Percentiles rank a stretch among this genome's conserved stretches.
These are phyloP conservation scores for Trametes versicolor DNA, from an alignment of 1,284 basidiomycete species.

Conservation along the genomic window DNA sequence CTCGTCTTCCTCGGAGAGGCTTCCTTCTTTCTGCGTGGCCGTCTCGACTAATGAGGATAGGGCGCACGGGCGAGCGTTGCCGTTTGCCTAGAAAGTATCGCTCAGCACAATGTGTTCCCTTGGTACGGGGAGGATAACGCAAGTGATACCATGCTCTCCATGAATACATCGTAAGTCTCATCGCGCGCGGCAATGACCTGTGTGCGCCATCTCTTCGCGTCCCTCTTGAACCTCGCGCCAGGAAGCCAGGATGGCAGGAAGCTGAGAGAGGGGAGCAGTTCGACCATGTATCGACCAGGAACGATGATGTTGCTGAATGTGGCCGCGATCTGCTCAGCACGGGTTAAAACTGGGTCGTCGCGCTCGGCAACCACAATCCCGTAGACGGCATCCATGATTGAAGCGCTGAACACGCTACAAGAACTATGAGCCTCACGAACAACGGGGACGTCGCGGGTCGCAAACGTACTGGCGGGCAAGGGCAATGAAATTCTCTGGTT, in stretches of 20 bases:
- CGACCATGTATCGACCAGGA: conserved; percentile 33
- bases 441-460: neutral
- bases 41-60: conserved; percentile 5
- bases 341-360: conserved; percentile 31
- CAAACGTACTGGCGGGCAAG: conserved; percentile 20
- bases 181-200: conserved; percentile 18
- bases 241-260: conserved; percentile 34
- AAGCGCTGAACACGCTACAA: conserved; percentile 40
- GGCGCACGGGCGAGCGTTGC: conserved; percentile 2
- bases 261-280: conserved; percentile 29
- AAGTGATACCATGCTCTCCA: conserved; percentile 17
- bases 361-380: conserved; percentile 42
- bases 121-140: neutral
- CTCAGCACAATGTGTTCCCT: neutral
- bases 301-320: conserved; percentile 20
- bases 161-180: conserved; percentile 18
- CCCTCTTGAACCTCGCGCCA: conserved; percentile 22
- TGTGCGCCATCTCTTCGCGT: conserved; percentile 22
- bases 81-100: neutral
- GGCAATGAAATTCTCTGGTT: conserved; percentile 17
- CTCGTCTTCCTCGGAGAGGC: conserved; percentile 2
- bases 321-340: conserved; percentile 13
- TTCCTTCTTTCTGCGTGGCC: neutral
- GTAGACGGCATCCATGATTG: conserved; percentile 43
- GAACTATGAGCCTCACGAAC: neutral